These are phyloP conservation scores for Aspergillus cristatus DNA, from an alignment of 495 filamentous ascomycete genomes.

Conservation along the genomic window DNA sequence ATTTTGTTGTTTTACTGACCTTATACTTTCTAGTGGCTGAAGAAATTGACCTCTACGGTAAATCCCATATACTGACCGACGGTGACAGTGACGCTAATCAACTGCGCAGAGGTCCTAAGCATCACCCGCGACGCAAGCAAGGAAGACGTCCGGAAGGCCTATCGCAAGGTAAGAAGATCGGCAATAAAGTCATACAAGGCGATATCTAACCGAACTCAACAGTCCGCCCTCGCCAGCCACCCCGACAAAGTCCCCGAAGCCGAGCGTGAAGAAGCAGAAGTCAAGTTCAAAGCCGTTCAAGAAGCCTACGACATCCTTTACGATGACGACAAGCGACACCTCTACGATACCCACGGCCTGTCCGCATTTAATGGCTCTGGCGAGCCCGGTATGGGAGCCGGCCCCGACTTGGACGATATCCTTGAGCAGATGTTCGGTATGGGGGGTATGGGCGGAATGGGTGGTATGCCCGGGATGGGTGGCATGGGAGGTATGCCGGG, in stretches of 20 bases:
- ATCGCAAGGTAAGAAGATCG: conserved; percentile 65
- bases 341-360: conserved; percentile 95
- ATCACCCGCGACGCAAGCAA: conserved; percentile 60
- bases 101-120: conserved; percentile 59
- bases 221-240: conserved; percentile 84
- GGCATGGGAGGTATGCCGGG: conserved; percentile 55
- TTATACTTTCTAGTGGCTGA: conserved; percentile 26
- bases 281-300: conserved; percentile 81
- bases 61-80: not conserved
- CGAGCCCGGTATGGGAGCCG: conserved; percentile 56
- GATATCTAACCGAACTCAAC: conserved; percentile 1
- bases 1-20: conserved; percentile 10
- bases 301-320: conserved; percentile 96
- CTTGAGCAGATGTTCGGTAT: conserved; percentile 89
- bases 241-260: conserved; percentile 93
- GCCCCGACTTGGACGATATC: conserved; percentile 81
- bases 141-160: conserved; percentile 91
- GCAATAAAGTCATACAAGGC: not conserved
- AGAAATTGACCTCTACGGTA: conserved; percentile 42
- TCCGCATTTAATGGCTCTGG: conserved; percentile 72
- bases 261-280: conserved; percentile 72
- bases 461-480: conserved; percentile 41
- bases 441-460: conserved; percentile 44
- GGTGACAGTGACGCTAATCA: conserved; percentile 7
- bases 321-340: conserved; percentile 84